phyloP scores from a whole-genome alignment of 257 asterid genomes.

The Anisodus tanguticus region DNA sequence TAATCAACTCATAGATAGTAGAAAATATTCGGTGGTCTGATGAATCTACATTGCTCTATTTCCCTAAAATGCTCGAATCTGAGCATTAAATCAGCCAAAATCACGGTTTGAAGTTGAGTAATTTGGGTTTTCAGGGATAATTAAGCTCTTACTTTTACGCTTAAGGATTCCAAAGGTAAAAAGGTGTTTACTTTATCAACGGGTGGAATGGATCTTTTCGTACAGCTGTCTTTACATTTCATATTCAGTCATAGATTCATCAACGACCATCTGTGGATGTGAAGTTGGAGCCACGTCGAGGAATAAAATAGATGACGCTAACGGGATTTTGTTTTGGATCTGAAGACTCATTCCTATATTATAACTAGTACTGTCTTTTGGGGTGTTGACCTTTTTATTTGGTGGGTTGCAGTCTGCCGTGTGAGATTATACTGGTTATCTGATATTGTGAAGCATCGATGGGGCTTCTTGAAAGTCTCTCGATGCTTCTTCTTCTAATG shows the following conservation, averaged over 20 bases:
- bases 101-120: background rate
- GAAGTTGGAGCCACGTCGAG: background rate
- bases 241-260: background rate
- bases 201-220: background rate
- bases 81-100: background rate
- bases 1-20: background rate
- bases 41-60: background rate
- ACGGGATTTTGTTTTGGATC: background rate
- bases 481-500: constrained; percentile 41
- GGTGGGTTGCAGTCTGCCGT: background rate
- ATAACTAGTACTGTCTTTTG: background rate
- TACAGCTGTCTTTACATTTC: background rate
- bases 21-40: background rate
- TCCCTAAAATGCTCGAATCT: background rate
- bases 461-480: constrained; percentile 49
- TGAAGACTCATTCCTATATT: background rate
- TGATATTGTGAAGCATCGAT: constrained; percentile 43
- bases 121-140: background rate
- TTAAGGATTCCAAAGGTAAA: background rate
- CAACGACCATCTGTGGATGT: background rate
- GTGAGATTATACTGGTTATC: background rate
- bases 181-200: background rate
- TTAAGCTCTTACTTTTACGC: background rate
- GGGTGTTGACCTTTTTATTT: background rate
- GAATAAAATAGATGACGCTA: background rate